These are phyloP conservation scores for Hypoxylon sp. DNA, from an alignment of 2,329 filamentous ascomycete species.

Conservation along the genomic window DNA sequence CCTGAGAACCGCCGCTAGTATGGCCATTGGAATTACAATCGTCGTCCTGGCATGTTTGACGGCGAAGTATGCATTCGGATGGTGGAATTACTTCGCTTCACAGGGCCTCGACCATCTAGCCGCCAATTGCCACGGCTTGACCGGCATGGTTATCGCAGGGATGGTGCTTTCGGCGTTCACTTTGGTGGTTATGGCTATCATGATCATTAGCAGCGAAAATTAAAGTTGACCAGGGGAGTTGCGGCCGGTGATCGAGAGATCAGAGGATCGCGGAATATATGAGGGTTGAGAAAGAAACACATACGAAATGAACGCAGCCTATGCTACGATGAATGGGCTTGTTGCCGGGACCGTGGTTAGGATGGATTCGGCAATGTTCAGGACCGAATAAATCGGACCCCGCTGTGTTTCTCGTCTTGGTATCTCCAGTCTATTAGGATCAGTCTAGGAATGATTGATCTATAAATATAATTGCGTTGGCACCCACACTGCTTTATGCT, in stretches of 20 bases:
- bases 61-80: neutral
- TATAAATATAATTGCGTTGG: neutral
- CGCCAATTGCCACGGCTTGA: constrained; percentile 12
- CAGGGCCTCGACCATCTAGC: constrained; percentile 6
- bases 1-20: neutral
- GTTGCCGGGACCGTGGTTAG: neutral
- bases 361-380: neutral
- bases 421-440: neutral
- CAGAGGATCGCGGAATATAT: neutral
- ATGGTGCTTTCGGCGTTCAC: neutral
- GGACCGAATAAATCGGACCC: neutral
- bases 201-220: neutral
- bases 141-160: neutral
- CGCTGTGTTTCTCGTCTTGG: neutral
- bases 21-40: neutral
- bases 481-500: neutral
- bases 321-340: neutral
- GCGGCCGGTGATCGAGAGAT: neutral
- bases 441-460: neutral
- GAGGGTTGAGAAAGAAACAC: neutral
- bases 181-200: neutral
- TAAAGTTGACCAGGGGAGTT: neutral
- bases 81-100: constrained; percentile 18
- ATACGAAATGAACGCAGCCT: neutral
- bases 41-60: constrained; percentile 1